A percentile compares a stretch with the other conserved stretches of the same genome.
Evolutionary conservation across 106 monocot species (phyloP).

Genomic region (Ottelia alismoides): DNA sequence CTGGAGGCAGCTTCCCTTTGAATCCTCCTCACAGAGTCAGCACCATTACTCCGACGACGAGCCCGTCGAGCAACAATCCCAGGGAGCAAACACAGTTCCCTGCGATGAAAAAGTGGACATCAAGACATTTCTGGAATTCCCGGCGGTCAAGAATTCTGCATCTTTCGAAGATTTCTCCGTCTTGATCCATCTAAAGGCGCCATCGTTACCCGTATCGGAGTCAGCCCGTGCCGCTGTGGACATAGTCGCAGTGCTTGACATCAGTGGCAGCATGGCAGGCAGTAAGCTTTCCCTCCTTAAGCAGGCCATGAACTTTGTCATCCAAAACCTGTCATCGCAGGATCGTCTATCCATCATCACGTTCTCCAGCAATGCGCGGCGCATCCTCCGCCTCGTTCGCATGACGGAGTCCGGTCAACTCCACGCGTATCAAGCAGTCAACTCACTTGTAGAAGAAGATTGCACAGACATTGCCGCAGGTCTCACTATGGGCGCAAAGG

Average conservation of each 20-base stretch:
- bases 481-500: constrained; percentile 54
- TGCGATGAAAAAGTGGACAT: no score
- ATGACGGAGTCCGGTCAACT: constrained; percentile 67
- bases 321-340: constrained; percentile 69
- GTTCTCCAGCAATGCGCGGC: constrained; percentile 72
- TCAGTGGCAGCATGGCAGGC: constrained; percentile 97
- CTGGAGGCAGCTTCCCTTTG: constrained; percentile 87
- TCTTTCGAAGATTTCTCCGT: no score
- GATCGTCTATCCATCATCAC: constrained; percentile 85
- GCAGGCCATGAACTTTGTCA: constrained; percentile 93
- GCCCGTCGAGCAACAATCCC: no score
- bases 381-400: constrained; percentile 59
- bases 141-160: no score
- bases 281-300: constrained; percentile 87
- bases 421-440: constrained; percentile 68
- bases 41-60: no score
- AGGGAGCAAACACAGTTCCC: no score
- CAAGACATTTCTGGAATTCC: no score
- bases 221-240: constrained; percentile 55
- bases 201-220: no score
- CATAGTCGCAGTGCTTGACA: constrained; percentile 87
- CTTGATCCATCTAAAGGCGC: no score
- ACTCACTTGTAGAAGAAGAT: constrained; percentile 44
- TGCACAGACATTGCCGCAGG: constrained; percentile 92
- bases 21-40: constrained; percentile 21